Conservation (phyloP, 2,329 filamentous ascomycete genomes). For the Xylaria sp. region DNA sequence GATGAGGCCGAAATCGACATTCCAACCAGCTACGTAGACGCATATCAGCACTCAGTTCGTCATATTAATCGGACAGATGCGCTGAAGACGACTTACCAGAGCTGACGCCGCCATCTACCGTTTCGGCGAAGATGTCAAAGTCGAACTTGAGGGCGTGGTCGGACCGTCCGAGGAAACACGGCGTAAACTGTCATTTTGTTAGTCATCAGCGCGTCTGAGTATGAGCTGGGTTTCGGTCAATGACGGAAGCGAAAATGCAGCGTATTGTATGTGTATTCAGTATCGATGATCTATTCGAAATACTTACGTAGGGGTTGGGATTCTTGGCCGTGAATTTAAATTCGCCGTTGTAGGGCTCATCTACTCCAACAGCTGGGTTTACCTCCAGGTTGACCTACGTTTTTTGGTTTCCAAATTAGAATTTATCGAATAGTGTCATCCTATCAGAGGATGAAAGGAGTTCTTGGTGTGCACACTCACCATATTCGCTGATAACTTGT, state of each 20-base stretch:
- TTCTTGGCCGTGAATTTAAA: constrained; percentile 29
- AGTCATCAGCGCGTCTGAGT: background rate
- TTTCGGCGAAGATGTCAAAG: constrained; percentile 27
- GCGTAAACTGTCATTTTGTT: constrained; percentile 25
- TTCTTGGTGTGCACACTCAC: constrained; percentile 6
- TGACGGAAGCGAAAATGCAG: background rate
- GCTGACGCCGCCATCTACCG: constrained; percentile 33
- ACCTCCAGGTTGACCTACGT: constrained; percentile 28
- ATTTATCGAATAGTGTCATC: background rate
- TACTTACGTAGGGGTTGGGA: constrained; percentile 32
- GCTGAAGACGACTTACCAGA: constrained; percentile 19
- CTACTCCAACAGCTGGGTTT: constrained; percentile 29
- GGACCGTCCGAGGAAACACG: constrained; percentile 32
- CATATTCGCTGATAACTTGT: constrained; percentile 23
- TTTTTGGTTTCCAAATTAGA: background rate
- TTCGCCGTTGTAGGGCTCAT: constrained; percentile 27
- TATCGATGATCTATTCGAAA: background rate
- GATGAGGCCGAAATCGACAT: constrained; percentile 35
- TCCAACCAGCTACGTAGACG: constrained; percentile 30
- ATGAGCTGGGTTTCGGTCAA: background rate
- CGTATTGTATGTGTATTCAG: background rate
- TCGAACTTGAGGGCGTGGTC: constrained; percentile 29
- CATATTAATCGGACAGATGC: background rate
- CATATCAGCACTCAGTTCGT: constrained; percentile 2
- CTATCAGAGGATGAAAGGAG: background rate